A percentile compares a stretch with the other conserved stretches of the same genome.
Evolutionary conservation across 164 flowering plant species (phyloP).

Genomic region (Tetracentron sinense): DNA sequence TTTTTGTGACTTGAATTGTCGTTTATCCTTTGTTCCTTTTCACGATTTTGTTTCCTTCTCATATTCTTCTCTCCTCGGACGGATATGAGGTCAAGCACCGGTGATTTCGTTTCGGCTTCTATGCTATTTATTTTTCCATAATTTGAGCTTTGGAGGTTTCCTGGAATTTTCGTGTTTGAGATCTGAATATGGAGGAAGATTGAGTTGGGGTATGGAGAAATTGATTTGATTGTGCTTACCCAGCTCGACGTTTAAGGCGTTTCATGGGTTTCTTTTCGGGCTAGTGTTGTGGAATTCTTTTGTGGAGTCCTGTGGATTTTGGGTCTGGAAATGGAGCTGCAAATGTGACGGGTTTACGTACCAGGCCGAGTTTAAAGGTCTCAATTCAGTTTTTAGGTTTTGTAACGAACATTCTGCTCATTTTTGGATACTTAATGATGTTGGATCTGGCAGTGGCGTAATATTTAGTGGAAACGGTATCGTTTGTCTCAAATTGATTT

Average conservation of each 20-base stretch:
- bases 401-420: too few relatives aligned
- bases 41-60: neutral
- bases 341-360: neutral
- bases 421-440: neutral
- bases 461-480: too few relatives aligned
- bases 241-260: neutral
- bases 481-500: neutral
- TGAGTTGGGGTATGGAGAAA: neutral
- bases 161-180: neutral
- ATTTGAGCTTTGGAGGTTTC: neutral
- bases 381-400: neutral
- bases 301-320: neutral
- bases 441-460: neutral
- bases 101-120: neutral
- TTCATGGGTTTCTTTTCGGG: too few relatives aligned
- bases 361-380: neutral
- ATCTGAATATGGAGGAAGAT: neutral
- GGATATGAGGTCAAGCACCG: neutral
- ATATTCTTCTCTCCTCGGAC: neutral
- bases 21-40: neutral
- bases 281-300: too few relatives aligned
- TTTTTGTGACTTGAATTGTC: constrained; percentile 8
- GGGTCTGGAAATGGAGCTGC: neutral
- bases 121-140: neutral
- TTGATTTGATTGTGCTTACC: neutral